A percentile compares a stretch with the other conserved stretches of the same genome.
phyloP scores from a whole-genome alignment of 306 rosid species.

The Psophocarpus tetragonolobus region DNA sequence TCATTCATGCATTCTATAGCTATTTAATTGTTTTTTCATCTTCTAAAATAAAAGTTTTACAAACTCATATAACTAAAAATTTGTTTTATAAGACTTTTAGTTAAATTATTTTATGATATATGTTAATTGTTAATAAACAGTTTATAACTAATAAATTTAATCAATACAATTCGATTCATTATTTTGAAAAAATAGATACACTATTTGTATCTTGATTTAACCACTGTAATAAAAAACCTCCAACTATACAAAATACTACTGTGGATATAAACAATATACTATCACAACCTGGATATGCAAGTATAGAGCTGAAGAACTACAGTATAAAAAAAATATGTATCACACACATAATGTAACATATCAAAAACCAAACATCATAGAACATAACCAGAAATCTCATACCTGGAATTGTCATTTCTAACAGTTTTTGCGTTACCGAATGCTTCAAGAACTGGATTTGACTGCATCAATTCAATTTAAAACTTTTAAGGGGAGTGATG shows the following conservation, averaged over 20 bases:
- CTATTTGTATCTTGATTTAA: too few relatives aligned
- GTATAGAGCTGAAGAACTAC: slow-evolving; percentile 19
- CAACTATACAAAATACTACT: not conserved
- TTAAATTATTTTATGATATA: too few relatives aligned
- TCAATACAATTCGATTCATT: too few relatives aligned
- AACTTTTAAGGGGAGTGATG: slow-evolving; percentile 4
- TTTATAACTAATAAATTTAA: too few relatives aligned
- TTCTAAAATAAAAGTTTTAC: too few relatives aligned
- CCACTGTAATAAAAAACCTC: too few relatives aligned
- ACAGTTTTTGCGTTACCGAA: slow-evolving; percentile 95
- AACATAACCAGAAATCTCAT: slow-evolving; percentile 34
- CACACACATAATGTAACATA: not conserved
- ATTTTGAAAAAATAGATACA: too few relatives aligned
- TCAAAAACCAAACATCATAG: slow-evolving; percentile 25
- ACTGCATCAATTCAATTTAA: slow-evolving; percentile 54
- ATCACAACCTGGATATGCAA: slow-evolving; percentile 27
- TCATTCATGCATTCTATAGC: too few relatives aligned
- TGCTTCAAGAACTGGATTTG: slow-evolving; percentile 98
- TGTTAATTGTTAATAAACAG: too few relatives aligned
- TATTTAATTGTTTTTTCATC: too few relatives aligned
- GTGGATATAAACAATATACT: slow-evolving; percentile 12
- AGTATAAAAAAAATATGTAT: not conserved
- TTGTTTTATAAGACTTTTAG: too few relatives aligned
- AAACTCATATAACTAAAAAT: too few relatives aligned
- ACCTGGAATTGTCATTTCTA: slow-evolving; percentile 93